Conservation (phyloP, 805 yeast species). For the Wickerhamomyces strasburgensis region DNA sequence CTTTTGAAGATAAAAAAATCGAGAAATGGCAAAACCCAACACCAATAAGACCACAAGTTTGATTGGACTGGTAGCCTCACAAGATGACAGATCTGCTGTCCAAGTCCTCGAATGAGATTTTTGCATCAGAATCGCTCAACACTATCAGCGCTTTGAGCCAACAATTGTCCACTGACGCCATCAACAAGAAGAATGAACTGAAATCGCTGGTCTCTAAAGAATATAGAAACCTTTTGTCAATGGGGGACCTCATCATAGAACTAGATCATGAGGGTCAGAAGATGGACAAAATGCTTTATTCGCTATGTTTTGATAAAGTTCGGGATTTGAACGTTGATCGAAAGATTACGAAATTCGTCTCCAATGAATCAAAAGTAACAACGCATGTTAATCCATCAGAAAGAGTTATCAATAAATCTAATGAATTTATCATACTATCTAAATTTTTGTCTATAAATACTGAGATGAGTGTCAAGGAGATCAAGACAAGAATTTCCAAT, state of each 20-base stretch:
- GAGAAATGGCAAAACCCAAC: no score
- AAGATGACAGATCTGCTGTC: no score
- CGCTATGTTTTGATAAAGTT: conserved; percentile 18
- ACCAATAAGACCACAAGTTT: no score
- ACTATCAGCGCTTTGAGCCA: no score
- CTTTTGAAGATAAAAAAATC: no score
- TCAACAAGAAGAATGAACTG: conserved; percentile 17
- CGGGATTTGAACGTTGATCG: conserved; percentile 14
- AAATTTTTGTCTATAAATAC: conserved; percentile 11
- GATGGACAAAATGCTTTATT: conserved; percentile 19
- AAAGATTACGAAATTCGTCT: conserved; percentile 7
- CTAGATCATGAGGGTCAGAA: conserved; percentile 18
- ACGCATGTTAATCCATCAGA: no score
- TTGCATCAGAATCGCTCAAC: background rate
- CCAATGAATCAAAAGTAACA: background rate
- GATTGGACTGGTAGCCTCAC: no score
- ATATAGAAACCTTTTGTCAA: conserved; percentile 22
- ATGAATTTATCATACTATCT: conserved; percentile 13
- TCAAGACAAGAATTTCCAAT: conserved; percentile 7
- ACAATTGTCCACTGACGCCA: background rate
- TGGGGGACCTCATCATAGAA: conserved; percentile 23
- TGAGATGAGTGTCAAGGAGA: conserved; percentile 4
- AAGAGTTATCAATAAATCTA: conserved; percentile 8
- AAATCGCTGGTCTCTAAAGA: conserved; percentile 22
- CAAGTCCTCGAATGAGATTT: no score